These are phyloP conservation scores for Centella asiatica DNA, from an alignment of 129 eudicot species.

Conservation along the genomic window DNA sequence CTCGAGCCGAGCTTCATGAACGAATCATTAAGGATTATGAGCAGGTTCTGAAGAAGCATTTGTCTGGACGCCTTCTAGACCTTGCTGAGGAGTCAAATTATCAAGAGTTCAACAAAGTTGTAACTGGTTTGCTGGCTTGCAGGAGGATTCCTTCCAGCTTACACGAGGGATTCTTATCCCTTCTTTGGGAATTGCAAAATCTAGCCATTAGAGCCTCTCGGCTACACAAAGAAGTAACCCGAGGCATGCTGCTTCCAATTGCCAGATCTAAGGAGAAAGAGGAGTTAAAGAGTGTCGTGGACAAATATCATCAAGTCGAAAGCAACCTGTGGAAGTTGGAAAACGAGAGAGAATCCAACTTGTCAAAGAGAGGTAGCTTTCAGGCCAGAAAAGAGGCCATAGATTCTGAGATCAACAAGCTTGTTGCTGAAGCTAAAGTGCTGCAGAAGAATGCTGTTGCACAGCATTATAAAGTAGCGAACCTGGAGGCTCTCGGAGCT, in stretches of 20 bases:
- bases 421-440: background rate
- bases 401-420: background rate
- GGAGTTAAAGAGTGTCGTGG: background rate
- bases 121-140: slow-evolving; percentile 3
- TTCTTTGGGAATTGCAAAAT: slow-evolving; percentile 2
- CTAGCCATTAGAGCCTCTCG: background rate
- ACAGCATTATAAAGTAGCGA: slow-evolving; percentile 5
- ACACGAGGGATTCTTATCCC: slow-evolving; percentile 3
- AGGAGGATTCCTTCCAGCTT: slow-evolving; percentile 6
- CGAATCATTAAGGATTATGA: background rate
- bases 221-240: slow-evolving; percentile 4
- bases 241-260: background rate
- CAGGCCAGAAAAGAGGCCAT: background rate
- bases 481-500: slow-evolving; percentile 7
- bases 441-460: slow-evolving; percentile 2
- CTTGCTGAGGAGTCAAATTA: background rate
- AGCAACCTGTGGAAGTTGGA: slow-evolving; percentile 7
- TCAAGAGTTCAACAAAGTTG: background rate
- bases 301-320: background rate
- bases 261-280: slow-evolving; percentile 7
- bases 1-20: background rate
- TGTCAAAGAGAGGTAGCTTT: background rate
- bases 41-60: background rate
- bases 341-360: background rate
- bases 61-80: slow-evolving; percentile 1